Percentiles rank a stretch among this genome's conserved stretches.
Conservation (phyloP, 306 rosid genomes). For the Luffa acutangula region DNA sequence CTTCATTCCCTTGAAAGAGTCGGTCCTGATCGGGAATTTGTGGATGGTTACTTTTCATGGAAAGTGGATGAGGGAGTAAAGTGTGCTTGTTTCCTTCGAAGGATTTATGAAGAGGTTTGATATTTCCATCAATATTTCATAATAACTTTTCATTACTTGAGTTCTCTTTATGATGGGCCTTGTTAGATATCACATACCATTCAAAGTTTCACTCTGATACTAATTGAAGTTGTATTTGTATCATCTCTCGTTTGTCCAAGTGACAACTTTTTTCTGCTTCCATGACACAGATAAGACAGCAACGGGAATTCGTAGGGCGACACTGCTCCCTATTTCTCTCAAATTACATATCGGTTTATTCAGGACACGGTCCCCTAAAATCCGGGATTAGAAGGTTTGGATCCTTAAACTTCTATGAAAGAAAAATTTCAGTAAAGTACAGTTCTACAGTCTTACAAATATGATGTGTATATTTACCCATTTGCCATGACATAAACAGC, state of each 20-base stretch:
- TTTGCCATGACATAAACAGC: not conserved
- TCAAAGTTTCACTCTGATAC: not conserved
- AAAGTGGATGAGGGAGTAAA: conserved; percentile 68
- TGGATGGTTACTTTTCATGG: conserved; percentile 50
- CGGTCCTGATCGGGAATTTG: conserved; percentile 22
- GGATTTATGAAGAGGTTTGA: conserved; percentile 76
- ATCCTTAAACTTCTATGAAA: not conserved
- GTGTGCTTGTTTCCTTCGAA: conserved; percentile 69
- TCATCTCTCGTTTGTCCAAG: conserved; percentile 5
- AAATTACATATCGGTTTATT: conserved; percentile 57
- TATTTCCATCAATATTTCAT: conserved; percentile 13
- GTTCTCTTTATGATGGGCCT: not conserved
- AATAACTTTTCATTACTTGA: not conserved
- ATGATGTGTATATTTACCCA: not conserved
- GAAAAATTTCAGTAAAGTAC: not conserved
- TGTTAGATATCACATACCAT: not conserved
- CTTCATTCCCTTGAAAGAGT: conserved; percentile 69
- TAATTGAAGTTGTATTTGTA: not conserved
- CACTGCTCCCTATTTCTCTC: conserved; percentile 67
- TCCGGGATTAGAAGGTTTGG: conserved; percentile 67
- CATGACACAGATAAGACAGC: conserved; percentile 62
- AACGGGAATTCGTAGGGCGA: conserved; percentile 50
- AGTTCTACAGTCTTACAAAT: not conserved
- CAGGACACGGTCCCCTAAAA: conserved; percentile 64
- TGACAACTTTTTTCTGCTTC: conserved; percentile 11